Percentiles rank a stretch among this genome's conserved stretches.
Evolutionary conservation across 345 rosid species (phyloP).

Genomic region (Aquilaria yunnanensis): DNA sequence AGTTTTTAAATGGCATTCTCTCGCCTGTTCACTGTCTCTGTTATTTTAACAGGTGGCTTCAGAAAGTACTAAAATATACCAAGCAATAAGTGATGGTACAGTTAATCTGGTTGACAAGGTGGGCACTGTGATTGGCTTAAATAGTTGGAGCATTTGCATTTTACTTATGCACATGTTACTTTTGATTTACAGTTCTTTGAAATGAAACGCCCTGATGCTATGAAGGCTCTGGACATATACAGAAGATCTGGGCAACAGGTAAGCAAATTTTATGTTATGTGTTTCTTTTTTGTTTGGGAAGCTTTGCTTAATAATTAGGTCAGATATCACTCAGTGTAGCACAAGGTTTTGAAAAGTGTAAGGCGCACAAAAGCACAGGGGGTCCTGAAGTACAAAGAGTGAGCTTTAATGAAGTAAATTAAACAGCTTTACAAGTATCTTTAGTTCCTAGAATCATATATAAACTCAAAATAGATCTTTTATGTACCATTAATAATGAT

Average conservation of each 20-base stretch:
- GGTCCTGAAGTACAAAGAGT: no score
- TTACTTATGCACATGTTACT: constrained; percentile 13
- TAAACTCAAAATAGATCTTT: no score
- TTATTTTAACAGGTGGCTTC: constrained; percentile 62
- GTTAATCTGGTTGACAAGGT: constrained; percentile 97
- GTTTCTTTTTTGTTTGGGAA: no score
- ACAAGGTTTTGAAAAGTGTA: no score
- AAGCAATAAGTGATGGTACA: constrained; percentile 81
- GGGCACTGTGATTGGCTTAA: constrained; percentile 10
- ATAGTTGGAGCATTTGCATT: constrained; percentile 15
- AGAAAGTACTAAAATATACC: constrained; percentile 85
- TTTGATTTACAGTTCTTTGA: constrained; percentile 77
- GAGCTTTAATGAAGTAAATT: no score
- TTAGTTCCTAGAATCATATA: no score
- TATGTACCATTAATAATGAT: no score
- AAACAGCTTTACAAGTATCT: no score
- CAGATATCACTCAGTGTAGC: neutral
- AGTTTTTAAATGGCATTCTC: neutral
- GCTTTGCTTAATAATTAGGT: constrained; percentile 6
- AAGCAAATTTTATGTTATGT: neutral
- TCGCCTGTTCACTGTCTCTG: neutral
- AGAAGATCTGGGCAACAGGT: constrained; percentile 93
- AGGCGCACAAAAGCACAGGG: no score
- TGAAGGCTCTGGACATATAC: constrained; percentile 76
- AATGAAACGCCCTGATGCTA: constrained; percentile 86